Base-by-base conservation (phyloP, 129 eudicot genomes). In the Rutidosis leptorrhynchoides region DNA sequence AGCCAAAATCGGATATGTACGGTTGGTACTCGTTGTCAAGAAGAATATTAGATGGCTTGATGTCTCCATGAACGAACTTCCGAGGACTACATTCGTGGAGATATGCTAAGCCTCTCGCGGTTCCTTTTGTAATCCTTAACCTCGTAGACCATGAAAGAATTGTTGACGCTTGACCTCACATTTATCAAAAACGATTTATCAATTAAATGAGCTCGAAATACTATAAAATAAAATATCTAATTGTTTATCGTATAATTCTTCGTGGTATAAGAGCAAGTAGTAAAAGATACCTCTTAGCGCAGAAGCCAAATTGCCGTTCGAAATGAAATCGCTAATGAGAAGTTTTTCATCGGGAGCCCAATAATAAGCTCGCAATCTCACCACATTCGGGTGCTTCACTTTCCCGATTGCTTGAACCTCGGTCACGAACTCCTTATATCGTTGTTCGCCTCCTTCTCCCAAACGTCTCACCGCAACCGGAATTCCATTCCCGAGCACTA, bases 261-360 rank as follows among this genome's bases (percentile, higher is more conserved):
- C 6, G 17, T 59, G 46, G 5, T 15, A 59, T 33, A 1, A 32
- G 11, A 52, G 15, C 17, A 17, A 19, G 49, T 7, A 19, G n/a
- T 1, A 23, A 60, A 12, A 46, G 12, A n/a, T 75, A 89, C 99
- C 99, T 5, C 81, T 79, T 52, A 94, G 76, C 5, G 95, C 99
- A 25, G 86, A 79, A 81, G 90, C 83, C 87, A 94, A 80, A 75
- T 79, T 94, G 70, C 99, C 99, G 67, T 94, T 94, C 15, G 95
- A 89, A 64, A 94, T 85, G 80, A 86, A 94, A 40, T 94, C 99
- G 60, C 97, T 89, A 14, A 94, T 87, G 29, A 94, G 81, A 58
- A 94, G 86, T 75, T 94, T 94, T 64, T 94, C 99, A 67, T 94
- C 99, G 9, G 89, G 90, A n/a, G 97, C 99, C 99, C 99, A 94